Conservation (phyloP, 495 filamentous ascomycete species). For the Bryoglossum gracile region DNA sequence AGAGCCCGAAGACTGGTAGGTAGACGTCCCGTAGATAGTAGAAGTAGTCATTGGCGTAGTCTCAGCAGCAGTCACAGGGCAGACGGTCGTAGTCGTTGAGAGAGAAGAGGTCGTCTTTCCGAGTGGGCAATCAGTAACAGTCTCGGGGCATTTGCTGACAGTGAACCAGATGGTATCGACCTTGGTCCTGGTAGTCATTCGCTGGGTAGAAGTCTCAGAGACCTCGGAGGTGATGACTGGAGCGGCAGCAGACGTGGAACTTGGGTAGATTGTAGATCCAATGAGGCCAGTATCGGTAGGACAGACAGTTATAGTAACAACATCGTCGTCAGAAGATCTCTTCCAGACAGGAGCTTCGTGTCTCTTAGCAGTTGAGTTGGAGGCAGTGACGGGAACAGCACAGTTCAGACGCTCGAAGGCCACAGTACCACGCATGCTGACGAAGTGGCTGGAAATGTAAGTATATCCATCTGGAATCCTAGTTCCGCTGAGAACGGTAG, state of each 20-base stretch:
- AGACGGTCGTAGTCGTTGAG: constrained; percentile 6
- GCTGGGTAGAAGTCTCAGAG: neutral
- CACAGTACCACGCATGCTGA: constrained; percentile 51
- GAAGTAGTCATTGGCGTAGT: neutral
- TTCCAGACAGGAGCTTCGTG: neutral
- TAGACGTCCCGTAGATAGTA: neutral
- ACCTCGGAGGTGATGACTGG: neutral
- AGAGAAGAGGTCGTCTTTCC: constrained; percentile 25
- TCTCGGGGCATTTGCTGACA: constrained; percentile 44
- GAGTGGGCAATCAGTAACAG: constrained; percentile 50
- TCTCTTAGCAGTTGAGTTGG: neutral
- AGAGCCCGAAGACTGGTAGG: neutral
- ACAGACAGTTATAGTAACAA: constrained; percentile 1
- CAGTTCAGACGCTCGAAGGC: constrained; percentile 46
- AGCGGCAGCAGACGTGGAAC: neutral
- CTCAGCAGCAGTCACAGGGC: neutral
- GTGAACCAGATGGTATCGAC: constrained; percentile 29
- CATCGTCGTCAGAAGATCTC: neutral
- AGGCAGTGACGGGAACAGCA: neutral
- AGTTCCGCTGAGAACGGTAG: constrained; percentile 34
- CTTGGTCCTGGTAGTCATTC: neutral
- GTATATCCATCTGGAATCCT: constrained; percentile 31
- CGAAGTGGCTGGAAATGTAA: constrained; percentile 38
- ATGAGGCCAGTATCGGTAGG: constrained; percentile 1
- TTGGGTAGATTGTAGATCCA: neutral